Evolutionary conservation across 1,139 yeast species (phyloP).

Genomic region (Scheffersomyces insectosa): DNA sequence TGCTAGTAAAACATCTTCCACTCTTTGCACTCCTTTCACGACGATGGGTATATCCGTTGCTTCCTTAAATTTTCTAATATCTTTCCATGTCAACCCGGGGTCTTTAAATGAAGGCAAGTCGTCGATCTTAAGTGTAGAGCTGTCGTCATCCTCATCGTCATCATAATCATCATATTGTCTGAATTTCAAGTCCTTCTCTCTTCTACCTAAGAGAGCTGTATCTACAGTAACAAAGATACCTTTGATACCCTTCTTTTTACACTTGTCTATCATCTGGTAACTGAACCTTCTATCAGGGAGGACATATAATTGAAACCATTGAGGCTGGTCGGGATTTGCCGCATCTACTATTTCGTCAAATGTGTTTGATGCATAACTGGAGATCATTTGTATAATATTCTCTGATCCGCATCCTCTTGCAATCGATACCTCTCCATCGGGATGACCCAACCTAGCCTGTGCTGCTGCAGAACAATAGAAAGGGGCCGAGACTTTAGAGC

Average conservation of each 20-base stretch:
- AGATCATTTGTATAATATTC: conserved; percentile 56
- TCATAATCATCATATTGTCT: conserved; percentile 9
- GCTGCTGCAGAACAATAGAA: conserved; percentile 63
- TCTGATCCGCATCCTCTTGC: conserved; percentile 51
- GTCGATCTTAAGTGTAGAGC: not conserved
- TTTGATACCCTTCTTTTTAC: conserved; percentile 23
- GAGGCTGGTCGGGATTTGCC: conserved; percentile 30
- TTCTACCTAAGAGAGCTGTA: conserved; percentile 24
- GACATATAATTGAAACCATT: conserved; percentile 49
- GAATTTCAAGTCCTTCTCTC: conserved; percentile 26
- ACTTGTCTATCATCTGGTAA: conserved; percentile 1
- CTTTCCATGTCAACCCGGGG: conserved; percentile 8
- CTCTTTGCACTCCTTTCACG: conserved; percentile 53
- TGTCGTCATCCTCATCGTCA: conserved; percentile 1
- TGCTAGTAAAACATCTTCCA: conserved; percentile 52
- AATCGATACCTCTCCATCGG: conserved; percentile 54
- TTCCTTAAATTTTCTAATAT: conserved; percentile 6
- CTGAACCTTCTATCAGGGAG: conserved; percentile 26
- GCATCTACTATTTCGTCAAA: conserved; percentile 57
- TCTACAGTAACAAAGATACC: conserved; percentile 30
- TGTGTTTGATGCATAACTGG: conserved; percentile 55
- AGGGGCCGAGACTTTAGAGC: conserved; percentile 49
- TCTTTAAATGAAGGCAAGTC: conserved; percentile 8
- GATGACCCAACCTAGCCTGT: conserved; percentile 54
- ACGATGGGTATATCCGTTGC: conserved; percentile 34